Evolutionary conservation across 257 asterid genomes (phyloP).

Genomic region (Salvia splendens): DNA sequence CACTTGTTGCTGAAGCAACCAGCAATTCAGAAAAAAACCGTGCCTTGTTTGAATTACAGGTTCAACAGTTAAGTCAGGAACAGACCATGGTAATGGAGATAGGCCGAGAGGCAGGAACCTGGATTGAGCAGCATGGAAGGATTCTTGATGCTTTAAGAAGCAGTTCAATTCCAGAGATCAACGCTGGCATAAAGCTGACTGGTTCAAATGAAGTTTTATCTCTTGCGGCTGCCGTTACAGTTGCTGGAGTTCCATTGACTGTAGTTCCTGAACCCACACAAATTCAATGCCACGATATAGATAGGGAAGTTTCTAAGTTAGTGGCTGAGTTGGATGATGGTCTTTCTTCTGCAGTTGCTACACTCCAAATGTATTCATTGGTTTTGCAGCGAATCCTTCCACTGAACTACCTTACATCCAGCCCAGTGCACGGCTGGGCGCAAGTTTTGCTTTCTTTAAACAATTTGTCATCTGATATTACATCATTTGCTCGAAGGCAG

Average conservation of each 20-base stretch:
- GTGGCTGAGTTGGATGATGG: constrained; percentile 76
- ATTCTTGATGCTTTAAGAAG: constrained; percentile 87
- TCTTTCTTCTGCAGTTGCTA: constrained; percentile 75
- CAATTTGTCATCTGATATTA: constrained; percentile 71
- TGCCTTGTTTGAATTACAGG: constrained; percentile 73
- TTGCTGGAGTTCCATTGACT: constrained; percentile 89
- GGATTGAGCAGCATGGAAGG: constrained; percentile 94
- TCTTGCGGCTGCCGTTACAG: constrained; percentile 75
- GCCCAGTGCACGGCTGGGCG: constrained; percentile 97
- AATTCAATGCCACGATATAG: constrained; percentile 86
- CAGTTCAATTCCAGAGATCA: constrained; percentile 74
- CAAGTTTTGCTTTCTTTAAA: constrained; percentile 71
- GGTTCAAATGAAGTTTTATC: constrained; percentile 79
- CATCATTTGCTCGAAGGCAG: constrained; percentile 69
- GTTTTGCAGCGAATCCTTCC: constrained; percentile 90
- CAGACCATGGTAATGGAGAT: constrained; percentile 74
- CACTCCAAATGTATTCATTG: constrained; percentile 80
- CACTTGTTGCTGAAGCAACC: constrained; percentile 76
- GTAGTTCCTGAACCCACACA: constrained; percentile 99
- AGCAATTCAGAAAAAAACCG: constrained; percentile 64
- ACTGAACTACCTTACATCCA: constrained; percentile 77
- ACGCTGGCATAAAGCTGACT: constrained; percentile 50
- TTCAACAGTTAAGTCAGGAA: constrained; percentile 77
- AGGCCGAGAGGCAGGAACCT: constrained; percentile 80
- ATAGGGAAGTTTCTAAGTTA: constrained; percentile 80